These are phyloP conservation scores for Linum trigynum DNA, from an alignment of 345 rosid species.

Conservation along the genomic window DNA sequence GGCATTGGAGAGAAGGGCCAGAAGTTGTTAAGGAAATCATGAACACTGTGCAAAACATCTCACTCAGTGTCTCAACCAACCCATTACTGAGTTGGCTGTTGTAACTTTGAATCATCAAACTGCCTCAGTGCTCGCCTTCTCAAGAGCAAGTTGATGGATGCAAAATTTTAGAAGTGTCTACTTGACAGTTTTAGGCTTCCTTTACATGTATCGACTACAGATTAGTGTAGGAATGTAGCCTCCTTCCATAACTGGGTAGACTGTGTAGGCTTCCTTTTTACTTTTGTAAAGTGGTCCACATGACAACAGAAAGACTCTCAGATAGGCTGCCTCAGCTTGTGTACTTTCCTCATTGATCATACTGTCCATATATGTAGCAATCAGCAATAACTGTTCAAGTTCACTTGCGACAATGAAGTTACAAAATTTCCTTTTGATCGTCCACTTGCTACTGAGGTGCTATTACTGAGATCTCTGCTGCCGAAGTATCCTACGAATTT, in stretches of 20 bases:
- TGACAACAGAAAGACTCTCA: not conserved
- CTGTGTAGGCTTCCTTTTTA: not conserved
- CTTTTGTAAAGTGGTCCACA: not conserved
- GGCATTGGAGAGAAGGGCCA: conserved; percentile 28
- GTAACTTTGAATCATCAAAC: too few relatives aligned
- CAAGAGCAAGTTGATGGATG: not conserved
- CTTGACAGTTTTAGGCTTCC: too few relatives aligned
- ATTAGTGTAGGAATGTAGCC: too few relatives aligned
- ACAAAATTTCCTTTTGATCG: not conserved
- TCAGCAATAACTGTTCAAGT: not conserved
- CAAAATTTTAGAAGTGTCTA: not conserved
- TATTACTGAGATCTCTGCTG: not conserved
- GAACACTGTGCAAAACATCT: not conserved
- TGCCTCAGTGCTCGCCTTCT: too few relatives aligned
- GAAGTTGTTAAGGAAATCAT: conserved; percentile 22
- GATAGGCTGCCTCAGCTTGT: not conserved
- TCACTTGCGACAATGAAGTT: not conserved
- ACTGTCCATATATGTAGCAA: not conserved
- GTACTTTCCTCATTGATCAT: not conserved
- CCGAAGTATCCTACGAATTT: not conserved
- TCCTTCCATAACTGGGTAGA: too few relatives aligned
- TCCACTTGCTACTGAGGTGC: not conserved
- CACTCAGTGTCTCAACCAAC: not conserved
- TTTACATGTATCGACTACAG: too few relatives aligned
- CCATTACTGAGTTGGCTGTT: too few relatives aligned